Percentiles rank a stretch among this genome's conserved stretches.
Evolutionary conservation across 495 filamentous ascomycete species (phyloP).

Genomic region (Tuber borchii): DNA sequence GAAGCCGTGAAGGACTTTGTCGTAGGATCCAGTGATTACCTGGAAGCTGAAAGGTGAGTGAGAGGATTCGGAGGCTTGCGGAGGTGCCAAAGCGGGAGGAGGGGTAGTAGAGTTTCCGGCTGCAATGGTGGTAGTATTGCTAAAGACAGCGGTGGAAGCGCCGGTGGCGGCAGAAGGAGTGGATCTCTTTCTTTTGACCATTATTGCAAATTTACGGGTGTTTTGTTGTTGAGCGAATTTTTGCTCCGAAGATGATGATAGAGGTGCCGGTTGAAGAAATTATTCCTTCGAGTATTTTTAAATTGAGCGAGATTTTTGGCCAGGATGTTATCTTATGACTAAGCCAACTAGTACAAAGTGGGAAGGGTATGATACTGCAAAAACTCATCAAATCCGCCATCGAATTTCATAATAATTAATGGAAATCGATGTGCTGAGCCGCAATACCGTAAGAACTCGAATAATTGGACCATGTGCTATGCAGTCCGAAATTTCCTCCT

Average conservation of each 20-base stretch:
- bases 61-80: constrained; percentile 27
- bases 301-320: constrained; percentile 13
- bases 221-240: neutral
- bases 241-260: neutral
- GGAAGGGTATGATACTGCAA: neutral
- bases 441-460: no score
- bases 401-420: no score
- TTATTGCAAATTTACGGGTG: constrained; percentile 37
- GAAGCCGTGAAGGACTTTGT: constrained; percentile 85
- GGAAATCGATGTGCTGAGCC: no score
- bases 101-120: neutral
- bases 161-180: constrained; percentile 45
- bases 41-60: constrained; percentile 58
- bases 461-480: no score
- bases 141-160: constrained; percentile 34
- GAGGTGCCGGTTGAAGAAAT: neutral
- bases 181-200: constrained; percentile 74
- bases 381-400: no score
- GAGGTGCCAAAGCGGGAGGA: neutral
- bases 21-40: constrained; percentile 90
- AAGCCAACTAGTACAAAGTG: neutral
- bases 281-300: neutral
- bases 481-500: no score
- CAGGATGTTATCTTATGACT: constrained; percentile 29
- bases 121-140: constrained; percentile 22